Percentiles rank a stretch among this genome's conserved stretches.
These are phyloP conservation scores for Microglena sp. DNA, from an alignment of 139 green algal species.

Conservation along the genomic window DNA sequence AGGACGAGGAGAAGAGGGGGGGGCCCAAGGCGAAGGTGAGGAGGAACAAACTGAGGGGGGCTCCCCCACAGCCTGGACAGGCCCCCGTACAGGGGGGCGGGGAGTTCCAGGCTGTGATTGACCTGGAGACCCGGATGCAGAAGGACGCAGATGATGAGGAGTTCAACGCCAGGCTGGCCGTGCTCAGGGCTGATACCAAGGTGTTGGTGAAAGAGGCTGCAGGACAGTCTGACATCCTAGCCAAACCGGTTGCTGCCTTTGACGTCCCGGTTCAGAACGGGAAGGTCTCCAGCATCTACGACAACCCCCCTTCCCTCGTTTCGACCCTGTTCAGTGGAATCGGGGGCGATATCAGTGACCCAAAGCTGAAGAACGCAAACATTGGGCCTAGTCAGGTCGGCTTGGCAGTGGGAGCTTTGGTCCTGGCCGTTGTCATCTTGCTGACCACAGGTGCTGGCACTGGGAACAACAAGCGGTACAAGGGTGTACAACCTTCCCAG, in stretches of 20 bases:
- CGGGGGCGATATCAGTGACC: slow-evolving; percentile 34
- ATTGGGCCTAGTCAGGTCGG: slow-evolving; percentile 41
- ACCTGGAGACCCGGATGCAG: slow-evolving; percentile 3
- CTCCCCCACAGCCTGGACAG: slow-evolving; percentile 1
- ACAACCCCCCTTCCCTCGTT: slow-evolving; percentile 31
- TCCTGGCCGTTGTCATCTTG: slow-evolving; percentile 34
- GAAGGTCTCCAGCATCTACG: slow-evolving; percentile 28
- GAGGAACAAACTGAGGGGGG: not conserved
- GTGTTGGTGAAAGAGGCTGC: slow-evolving; percentile 6
- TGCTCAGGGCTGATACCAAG: slow-evolving; percentile 21
- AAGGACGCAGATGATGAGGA: slow-evolving; percentile 28
- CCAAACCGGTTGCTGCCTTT: slow-evolving; percentile 15
- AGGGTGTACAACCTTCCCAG: slow-evolving; percentile 21
- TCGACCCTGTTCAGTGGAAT: slow-evolving; percentile 25
- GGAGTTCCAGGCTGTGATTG: not conserved
- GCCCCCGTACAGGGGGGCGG: not conserved
- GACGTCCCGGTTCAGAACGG: slow-evolving; percentile 6
- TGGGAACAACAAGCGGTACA: slow-evolving; percentile 26
- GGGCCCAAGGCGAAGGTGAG: not conserved
- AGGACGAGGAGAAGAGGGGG: not conserved
- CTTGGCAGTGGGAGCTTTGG: slow-evolving; percentile 26
- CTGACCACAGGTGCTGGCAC: slow-evolving; percentile 36
- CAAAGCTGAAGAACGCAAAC: slow-evolving; percentile 34
- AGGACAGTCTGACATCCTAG: not conserved
- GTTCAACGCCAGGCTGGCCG: slow-evolving; percentile 29